These are phyloP conservation scores for Chalciporus chontae DNA, from an alignment of 768 basidiomycete species.

Conservation along the genomic window DNA sequence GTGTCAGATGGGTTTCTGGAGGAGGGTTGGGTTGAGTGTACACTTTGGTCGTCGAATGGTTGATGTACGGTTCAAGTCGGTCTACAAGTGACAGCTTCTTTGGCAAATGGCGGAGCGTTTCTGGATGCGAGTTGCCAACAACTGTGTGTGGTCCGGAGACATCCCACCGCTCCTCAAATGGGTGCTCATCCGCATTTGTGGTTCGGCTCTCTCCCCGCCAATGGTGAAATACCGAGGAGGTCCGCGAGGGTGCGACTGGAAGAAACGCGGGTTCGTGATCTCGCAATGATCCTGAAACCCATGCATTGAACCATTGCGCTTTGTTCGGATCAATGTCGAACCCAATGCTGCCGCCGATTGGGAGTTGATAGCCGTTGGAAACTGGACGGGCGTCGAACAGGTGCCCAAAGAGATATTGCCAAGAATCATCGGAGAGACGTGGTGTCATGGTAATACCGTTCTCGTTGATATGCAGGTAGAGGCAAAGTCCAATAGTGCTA, in stretches of 20 bases:
- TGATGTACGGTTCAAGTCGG: constrained; percentile 47
- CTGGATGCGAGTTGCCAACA: constrained; percentile 19
- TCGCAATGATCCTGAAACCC: constrained; percentile 55
- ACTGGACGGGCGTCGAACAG: constrained; percentile 44
- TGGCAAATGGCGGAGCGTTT: constrained; percentile 50
- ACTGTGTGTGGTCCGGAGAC: constrained; percentile 17
- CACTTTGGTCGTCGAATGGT: constrained; percentile 34
- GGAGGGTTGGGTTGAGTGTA: constrained; percentile 13
- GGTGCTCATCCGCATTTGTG: constrained; percentile 39
- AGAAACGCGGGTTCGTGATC: constrained; percentile 39
- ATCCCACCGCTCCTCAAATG: constrained; percentile 35
- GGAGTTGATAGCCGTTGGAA: constrained; percentile 37
- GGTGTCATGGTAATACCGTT: constrained; percentile 56
- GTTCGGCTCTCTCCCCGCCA: constrained; percentile 54
- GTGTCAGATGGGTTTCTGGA: constrained; percentile 26
- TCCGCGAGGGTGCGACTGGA: constrained; percentile 35
- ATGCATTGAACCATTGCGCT: constrained; percentile 77
- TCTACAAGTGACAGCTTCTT: constrained; percentile 69
- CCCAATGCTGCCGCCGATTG: constrained; percentile 77
- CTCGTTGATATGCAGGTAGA: constrained; percentile 69
- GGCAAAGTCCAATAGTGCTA: constrained; percentile 68
- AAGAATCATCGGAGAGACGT: constrained; percentile 74
- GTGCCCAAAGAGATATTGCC: constrained; percentile 69
- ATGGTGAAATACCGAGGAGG: constrained; percentile 43
- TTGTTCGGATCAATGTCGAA: constrained; percentile 79